Evolutionary conservation across 2,329 filamentous ascomycete genomes (phyloP), one percentile per base, ranked within the genome.

Genomic region (Aspergillus brasiliensis): DNA sequence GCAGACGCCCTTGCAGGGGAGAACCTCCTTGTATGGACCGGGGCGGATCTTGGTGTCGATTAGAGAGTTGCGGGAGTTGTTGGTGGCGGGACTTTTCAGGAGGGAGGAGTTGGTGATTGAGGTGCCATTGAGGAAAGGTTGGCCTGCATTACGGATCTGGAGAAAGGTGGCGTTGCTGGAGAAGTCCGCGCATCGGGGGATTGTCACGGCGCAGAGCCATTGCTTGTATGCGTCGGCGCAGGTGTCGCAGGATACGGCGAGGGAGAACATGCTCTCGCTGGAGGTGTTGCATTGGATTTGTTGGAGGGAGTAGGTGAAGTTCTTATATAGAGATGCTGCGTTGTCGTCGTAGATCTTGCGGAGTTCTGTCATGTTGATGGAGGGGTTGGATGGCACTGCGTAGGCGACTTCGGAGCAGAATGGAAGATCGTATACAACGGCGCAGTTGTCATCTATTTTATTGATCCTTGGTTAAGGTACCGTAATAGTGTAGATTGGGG

Each of bases 191-290:
- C 95, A 99, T 28, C 93, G 90, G 1, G 95, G 95, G 62, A 99
- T 95, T 15, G 88, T 90, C 27, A 98, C 92, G 23, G 91, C 90
- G 79, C 95, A 99, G 19, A 99, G 87, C 95, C 95, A 99, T 70
- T 88, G 83, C 75, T 96, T 97, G 83, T 99, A 99, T 8, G 92
- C 91, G 0, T 73, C 71, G 15, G 82, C 85, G 77, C 95, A 99
- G 75, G 96, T 85, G 46, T 80, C 76, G 80, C 95, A 99, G 66
- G 77, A 85, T 44, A 88, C 86, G 1, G 87, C 90, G 13, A 98
- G 86, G 1, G 92, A 97, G 78, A 96, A 99, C 64, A 86, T 85
- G 13, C 90, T 86, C 34, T 88, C 88, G 1, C 84, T 78, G 0
- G 85, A 84, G 2, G 91, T 89, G 68, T 97, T 88, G 81, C 95